Evolutionary conservation across 495 filamentous ascomycete species (phyloP).

Genomic region (Cercophora newfieldiana): DNA sequence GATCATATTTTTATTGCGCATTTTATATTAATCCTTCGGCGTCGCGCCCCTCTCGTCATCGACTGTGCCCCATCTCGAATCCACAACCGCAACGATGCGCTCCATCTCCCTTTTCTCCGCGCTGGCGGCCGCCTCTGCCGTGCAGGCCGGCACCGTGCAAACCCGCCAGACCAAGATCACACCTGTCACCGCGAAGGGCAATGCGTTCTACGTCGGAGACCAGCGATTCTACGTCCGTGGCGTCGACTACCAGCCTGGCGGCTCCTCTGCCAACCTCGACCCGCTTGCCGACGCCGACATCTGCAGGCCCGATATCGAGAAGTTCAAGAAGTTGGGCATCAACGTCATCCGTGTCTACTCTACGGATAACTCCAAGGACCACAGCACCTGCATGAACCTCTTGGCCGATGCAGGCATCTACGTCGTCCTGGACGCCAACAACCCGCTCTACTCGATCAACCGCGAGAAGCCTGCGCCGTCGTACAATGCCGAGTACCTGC

Average conservation of each 20-base stretch:
- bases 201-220: conserved; percentile 82
- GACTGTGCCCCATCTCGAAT: background rate
- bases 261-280: conserved; percentile 66
- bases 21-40: conserved; percentile 3
- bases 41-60: background rate
- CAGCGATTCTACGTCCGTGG: conserved; percentile 92
- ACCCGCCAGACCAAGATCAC: conserved; percentile 50
- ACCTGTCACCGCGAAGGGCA: conserved; percentile 46
- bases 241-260: conserved; percentile 95
- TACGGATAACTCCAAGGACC: conserved; percentile 82
- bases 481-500: conserved; percentile 90
- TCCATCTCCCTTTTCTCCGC: conserved; percentile 47
- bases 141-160: conserved; percentile 55
- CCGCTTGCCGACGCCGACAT: conserved; percentile 71
- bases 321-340: conserved; percentile 83
- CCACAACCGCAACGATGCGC: conserved; percentile 52
- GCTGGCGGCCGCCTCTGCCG: conserved; percentile 56
- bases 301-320: conserved; percentile 81
- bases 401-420: conserved; percentile 89
- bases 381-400: conserved; percentile 81
- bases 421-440: conserved; percentile 76
- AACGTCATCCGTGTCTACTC: conserved; percentile 96
- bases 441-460: conserved; percentile 39
- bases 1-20: conserved; percentile 11
- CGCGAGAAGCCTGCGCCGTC: conserved; percentile 61